Evolutionary conservation across 2,329 filamentous ascomycete species (phyloP).

Genomic region (Phoma herbarum): DNA sequence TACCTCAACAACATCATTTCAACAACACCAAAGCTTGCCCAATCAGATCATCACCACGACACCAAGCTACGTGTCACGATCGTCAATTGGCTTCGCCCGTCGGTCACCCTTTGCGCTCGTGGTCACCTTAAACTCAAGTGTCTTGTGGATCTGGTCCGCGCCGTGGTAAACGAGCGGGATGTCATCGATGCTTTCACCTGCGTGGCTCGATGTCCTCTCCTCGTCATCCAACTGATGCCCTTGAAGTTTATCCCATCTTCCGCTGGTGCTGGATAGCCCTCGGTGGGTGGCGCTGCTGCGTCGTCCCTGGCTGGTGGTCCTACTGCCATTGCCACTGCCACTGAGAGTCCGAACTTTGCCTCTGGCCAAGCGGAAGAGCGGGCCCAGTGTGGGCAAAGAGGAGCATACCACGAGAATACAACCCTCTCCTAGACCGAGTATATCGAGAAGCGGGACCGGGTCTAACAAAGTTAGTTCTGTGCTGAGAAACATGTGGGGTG

Average conservation of each 20-base stretch:
- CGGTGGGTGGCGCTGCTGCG: constrained; percentile 7
- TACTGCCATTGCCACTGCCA: constrained; percentile 11
- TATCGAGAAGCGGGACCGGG: constrained; percentile 13
- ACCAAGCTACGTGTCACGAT: constrained; percentile 17
- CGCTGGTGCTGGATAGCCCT: constrained; percentile 10
- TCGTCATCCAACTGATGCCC: constrained; percentile 10
- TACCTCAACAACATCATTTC: constrained; percentile 12
- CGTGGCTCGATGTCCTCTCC: constrained; percentile 10
- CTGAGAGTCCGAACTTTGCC: constrained; percentile 11
- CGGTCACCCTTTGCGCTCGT: constrained; percentile 11
- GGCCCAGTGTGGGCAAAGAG: constrained; percentile 14
- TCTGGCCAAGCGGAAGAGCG: constrained; percentile 14
- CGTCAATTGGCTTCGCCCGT: constrained; percentile 10
- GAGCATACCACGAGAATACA: constrained; percentile 17
- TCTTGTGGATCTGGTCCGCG: constrained; percentile 12
- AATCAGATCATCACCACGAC: constrained; percentile 12
- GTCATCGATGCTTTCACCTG: constrained; percentile 9
- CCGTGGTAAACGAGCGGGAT: constrained; percentile 9
- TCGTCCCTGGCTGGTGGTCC: constrained; percentile 6
- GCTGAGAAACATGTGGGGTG: constrained; percentile 9
- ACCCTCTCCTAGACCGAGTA: constrained; percentile 15
- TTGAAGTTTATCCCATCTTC: constrained; percentile 16
- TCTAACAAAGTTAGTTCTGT: constrained; percentile 11
- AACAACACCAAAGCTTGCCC: constrained; percentile 15
- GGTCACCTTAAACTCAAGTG: constrained; percentile 11